Percentiles rank a stretch among this genome's conserved stretches.
Evolutionary conservation across 441 rosid species (phyloP).

Genomic region (Jatropha podagrica): DNA sequence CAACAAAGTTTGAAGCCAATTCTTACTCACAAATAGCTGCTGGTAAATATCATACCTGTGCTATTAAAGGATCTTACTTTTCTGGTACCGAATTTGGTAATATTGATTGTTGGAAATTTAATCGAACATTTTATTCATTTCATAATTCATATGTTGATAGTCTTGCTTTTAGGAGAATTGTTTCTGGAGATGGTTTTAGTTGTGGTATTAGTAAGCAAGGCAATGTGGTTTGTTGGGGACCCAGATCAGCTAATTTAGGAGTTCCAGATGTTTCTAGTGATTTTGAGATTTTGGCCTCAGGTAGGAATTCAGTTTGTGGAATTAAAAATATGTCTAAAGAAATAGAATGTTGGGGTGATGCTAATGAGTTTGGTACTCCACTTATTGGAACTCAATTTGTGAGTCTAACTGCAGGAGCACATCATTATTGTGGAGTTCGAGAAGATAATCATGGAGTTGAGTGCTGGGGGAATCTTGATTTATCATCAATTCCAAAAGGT

Average conservation of each 20-base stretch:
- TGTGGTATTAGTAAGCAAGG: slow-evolving; percentile 68
- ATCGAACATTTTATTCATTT: slow-evolving; percentile 20
- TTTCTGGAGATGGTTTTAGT: slow-evolving; percentile 78
- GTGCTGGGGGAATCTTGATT: slow-evolving; percentile 74
- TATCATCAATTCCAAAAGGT: slow-evolving; percentile 55
- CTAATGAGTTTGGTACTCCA: slow-evolving; percentile 19
- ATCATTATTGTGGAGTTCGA: slow-evolving; percentile 70
- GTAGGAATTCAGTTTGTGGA: slow-evolving; percentile 53
- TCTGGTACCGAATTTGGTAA: slow-evolving; percentile 55
- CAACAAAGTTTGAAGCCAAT: slow-evolving; percentile 37
- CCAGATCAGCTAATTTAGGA: slow-evolving; percentile 42
- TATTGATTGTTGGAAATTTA: slow-evolving; percentile 64
- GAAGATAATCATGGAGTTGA: slow-evolving; percentile 68
- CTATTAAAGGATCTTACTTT: slow-evolving; percentile 67
- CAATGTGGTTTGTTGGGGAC: slow-evolving; percentile 80
- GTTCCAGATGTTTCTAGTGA: slow-evolving; percentile 37
- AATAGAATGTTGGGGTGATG: slow-evolving; percentile 63
- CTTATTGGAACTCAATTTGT: slow-evolving; percentile 42
- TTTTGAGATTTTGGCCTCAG: slow-evolving; percentile 54
- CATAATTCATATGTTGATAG: slow-evolving; percentile 30
- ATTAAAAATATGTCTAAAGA: slow-evolving; percentile 41
- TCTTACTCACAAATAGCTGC: slow-evolving; percentile 68
- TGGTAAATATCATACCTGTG: slow-evolving; percentile 68
- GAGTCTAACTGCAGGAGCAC: slow-evolving; percentile 61
- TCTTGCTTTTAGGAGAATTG: slow-evolving; percentile 51